Evolutionary conservation across 345 rosid genomes (phyloP).

Genomic region (Reutealis trisperma): DNA sequence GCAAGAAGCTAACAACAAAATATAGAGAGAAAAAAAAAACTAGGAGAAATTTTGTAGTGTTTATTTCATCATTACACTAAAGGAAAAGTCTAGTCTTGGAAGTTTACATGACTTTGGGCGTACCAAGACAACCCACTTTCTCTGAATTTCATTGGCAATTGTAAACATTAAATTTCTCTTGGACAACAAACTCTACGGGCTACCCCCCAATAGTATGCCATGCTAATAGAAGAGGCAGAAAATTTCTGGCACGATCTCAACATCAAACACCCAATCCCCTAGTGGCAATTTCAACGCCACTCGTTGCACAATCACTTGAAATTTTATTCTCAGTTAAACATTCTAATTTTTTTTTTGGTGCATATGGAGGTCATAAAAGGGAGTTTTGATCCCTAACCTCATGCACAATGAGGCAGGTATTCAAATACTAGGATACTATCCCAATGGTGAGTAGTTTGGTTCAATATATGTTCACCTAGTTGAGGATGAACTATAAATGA

Average conservation of each 20-base stretch:
- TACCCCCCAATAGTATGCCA: background rate
- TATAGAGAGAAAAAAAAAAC: too few relatives aligned
- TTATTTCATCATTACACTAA: too few relatives aligned
- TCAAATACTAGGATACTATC: too few relatives aligned
- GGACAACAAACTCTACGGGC: background rate
- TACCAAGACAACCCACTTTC: background rate
- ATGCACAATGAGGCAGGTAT: too few relatives aligned
- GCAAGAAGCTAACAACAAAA: background rate
- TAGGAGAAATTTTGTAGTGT: too few relatives aligned
- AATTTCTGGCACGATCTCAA: background rate
- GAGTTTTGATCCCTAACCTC: too few relatives aligned
- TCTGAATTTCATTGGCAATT: background rate
- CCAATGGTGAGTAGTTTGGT: background rate
- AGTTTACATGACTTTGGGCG: background rate
- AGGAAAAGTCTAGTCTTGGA: background rate
- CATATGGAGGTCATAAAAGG: too few relatives aligned
- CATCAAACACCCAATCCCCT: background rate
- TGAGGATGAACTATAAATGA: background rate
- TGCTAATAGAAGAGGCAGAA: background rate
- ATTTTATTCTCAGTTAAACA: background rate
- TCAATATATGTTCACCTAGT: background rate
- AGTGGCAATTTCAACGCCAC: background rate
- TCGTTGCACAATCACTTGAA: background rate
- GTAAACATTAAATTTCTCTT: background rate
- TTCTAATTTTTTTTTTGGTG: too few relatives aligned